Evolutionary conservation across 768 basidiomycete genomes (phyloP), one percentile per base, ranked within the genome.

Genomic region (Panaeolus papilionaceus): DNA sequence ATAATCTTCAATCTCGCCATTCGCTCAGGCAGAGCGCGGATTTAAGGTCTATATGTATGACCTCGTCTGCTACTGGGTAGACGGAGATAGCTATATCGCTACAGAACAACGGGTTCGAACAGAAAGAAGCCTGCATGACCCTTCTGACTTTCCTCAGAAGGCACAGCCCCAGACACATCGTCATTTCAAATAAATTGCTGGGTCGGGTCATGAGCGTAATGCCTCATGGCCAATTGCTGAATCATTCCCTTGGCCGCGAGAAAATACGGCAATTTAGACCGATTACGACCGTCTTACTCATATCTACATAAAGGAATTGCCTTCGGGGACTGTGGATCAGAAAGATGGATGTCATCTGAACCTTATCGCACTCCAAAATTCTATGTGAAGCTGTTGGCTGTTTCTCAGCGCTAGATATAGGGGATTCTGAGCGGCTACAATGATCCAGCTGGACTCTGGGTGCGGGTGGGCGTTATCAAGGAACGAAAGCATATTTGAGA

Each of bases 271-370:
- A 28, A 58, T 58, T 37, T 58, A 16, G 54, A 28, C 54, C 54
- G 54, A 33, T 58, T 58, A 58, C 6, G 33, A 37, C 54, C 33
- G 54, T 58, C 28, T 58, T 58, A 58, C 54, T 58, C 54, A 58
- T 58, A 28, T 28, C 54, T 58, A 16, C 26, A 58, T 58, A 58
- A 37, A 37, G 54, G 14, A 33, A 58, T 58, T 58, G 8, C 54
- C 54, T 58, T 58, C 18, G 42, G 42, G 42, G 42, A 44, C 16
- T 44, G n/a, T 18, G 42, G 42, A 16, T 44, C 1, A 44, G 18
- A 44, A 44, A 16, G 14, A 1, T 18, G 42, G 14, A 8, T 49
- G 47, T 20, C n/a, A 26, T 26, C 20, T 23, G 11, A 58, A 58
- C 33, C 28, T 58, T 58, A 37, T 58, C 28, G 54, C 28, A 58